Percentiles rank a stretch among this genome's conserved stretches.
phyloP scores from a whole-genome alignment of 768 basidiomycete species.

The Amanita inopinata region DNA sequence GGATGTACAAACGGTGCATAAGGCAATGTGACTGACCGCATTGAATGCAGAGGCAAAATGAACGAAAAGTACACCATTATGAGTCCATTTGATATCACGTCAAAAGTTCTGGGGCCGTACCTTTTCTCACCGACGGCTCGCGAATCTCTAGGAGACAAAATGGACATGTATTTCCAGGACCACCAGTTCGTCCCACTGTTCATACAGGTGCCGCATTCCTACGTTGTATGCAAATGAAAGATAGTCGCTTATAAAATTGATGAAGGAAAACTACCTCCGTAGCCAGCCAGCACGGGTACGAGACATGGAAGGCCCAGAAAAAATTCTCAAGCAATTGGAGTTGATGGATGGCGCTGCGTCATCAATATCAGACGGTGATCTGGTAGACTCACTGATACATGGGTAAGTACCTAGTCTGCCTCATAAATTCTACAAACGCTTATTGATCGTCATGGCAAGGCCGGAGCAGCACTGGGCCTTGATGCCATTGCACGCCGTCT shows the following conservation, averaged over 20 bases:
- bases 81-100: conserved; percentile 89
- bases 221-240: background rate
- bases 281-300: conserved; percentile 57
- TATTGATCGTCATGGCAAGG: conserved; percentile 33
- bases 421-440: background rate
- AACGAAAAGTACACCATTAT: conserved; percentile 90
- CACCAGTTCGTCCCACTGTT: conserved; percentile 91
- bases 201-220: conserved; percentile 54
- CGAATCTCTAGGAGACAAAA: conserved; percentile 82
- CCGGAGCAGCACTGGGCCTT: conserved; percentile 93
- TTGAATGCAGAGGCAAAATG: conserved; percentile 52
- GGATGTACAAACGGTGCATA: too few species aligned
- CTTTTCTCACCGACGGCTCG: conserved; percentile 76
- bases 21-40: background rate
- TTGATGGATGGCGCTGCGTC: conserved; percentile 85
- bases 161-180: conserved; percentile 96
- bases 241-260: background rate
- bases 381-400: conserved; percentile 89
- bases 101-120: conserved; percentile 85
- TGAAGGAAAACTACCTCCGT: conserved; percentile 93
- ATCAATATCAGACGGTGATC: conserved; percentile 89
- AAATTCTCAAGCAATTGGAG: conserved; percentile 60
- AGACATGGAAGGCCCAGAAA: conserved; percentile 52
- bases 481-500: conserved; percentile 89
- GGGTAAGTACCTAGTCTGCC: conserved; percentile 42